Conservation (phyloP, 352 stramenopile genomes). For the Globisporangium polare region DNA sequence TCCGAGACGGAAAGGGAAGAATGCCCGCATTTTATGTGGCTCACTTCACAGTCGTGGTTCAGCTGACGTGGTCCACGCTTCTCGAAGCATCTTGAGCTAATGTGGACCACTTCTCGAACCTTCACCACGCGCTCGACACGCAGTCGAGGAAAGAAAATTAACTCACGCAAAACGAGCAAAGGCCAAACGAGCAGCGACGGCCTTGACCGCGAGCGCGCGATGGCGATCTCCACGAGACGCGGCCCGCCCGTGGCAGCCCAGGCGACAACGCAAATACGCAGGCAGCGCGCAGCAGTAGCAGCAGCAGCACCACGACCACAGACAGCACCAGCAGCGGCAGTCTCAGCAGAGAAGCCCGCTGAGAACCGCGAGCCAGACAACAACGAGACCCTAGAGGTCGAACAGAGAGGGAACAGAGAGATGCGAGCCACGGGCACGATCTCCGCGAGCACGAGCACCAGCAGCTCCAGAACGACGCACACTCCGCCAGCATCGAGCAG, state of each 20-base stretch:
- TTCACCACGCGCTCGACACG: not conserved
- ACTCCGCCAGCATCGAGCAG: not conserved
- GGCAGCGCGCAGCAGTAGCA: not conserved
- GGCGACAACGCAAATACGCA: not conserved
- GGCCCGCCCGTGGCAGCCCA: not conserved
- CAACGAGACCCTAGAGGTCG: not conserved
- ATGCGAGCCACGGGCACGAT: not conserved
- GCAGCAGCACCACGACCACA: no score
- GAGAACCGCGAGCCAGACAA: not conserved
- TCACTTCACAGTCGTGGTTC: no score
- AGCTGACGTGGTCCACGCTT: no score
- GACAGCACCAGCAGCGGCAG: not conserved
- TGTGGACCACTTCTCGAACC: no score
- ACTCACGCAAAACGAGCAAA: not conserved
- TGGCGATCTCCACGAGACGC: conserved; percentile 13
- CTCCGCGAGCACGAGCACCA: not conserved
- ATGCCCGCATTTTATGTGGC: no score
- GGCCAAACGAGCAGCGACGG: not conserved
- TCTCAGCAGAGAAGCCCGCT: not conserved
- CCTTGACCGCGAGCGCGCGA: not conserved
- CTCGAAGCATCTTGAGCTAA: no score
- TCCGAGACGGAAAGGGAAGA: no score
- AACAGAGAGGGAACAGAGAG: not conserved
- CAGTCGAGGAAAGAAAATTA: not conserved
- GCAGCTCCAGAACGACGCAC: not conserved